Base-by-base conservation (phyloP, 495 filamentous ascomycete genomes). In the Articulospora tetracladia region DNA sequence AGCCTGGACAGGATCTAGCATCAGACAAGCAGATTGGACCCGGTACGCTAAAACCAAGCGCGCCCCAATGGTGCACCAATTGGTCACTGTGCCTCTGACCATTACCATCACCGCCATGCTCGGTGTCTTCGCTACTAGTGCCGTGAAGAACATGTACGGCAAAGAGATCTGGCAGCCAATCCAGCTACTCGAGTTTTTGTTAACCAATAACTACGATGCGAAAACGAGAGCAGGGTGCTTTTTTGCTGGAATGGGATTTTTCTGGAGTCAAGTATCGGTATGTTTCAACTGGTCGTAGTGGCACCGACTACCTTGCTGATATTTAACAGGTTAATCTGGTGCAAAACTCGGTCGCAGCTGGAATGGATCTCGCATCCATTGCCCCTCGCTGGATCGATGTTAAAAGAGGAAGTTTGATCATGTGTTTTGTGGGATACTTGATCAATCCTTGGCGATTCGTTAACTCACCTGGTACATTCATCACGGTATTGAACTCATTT, bases 311-410 rank as follows among this genome's bases (percentile, higher is more conserved):
- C n/a, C n/a, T n/a, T n/a, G n/a, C n/a, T n/a, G n/a, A n/a, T n/a
- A n/a, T n/a, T n/a, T n/a, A n/a, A n/a, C 30, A 34, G 30, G 30
- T 34, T 15, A 24, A 34, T 19, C 3, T 54, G 15, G 52, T n/a
- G 24, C 52, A 48, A 23, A 48, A 48, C n/a, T 23, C 44, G 17
- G 44, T 48, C n/a, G 44, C 22, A 19, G 44, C 44, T 7, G 44
- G 44, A 48, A 48, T 48, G 44, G 44, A 48, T 48, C 44, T 48
- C 17, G 44, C 44, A 10, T 48, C 44, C 19, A n/a, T 48, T n/a
- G 44, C 44, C 22, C 44, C 44, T 10, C 22, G 44, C n/a, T 48
- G 44, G 44, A 48, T 48, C 44, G 44, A 48, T 48, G 44, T 48
- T 19, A 48, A n/a, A n/a, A n/a, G 17, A 19, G 44, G 44, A 23